Base-by-base conservation (phyloP, 306 rosid genomes). In the Vigna trinervia region DNA sequence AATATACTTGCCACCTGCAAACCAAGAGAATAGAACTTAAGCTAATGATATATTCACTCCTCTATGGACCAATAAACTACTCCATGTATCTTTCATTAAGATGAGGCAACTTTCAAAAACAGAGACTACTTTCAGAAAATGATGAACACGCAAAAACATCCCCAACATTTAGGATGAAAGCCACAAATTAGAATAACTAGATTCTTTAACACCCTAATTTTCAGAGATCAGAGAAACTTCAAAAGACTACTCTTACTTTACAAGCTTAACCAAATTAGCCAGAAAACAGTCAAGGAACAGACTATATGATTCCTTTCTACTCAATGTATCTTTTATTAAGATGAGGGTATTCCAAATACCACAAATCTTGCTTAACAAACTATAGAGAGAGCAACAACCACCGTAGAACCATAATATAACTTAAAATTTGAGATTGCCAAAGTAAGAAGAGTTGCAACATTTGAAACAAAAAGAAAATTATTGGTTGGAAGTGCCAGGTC, bases 1-100 rank as follows among this genome's bases (percentile, higher is more conserved):
- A 95, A 95, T 81, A 95, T 90, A 83, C 99, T 91, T 20, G 99
- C 97, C 51, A 92, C 96, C 99, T 95, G 93, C 87, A 85, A 70
- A 73, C 23, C 81, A 67, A 64, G 58, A 73, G 73, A 87, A 74
- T 46, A 43, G 74, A 22, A 67, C 71, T 17, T 45, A 34, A 80
- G 73, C 78, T 79, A 12, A 74, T 74, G 11, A 78, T 61, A 52
- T 80, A 51, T 78, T 53, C 66, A 68, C 41, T 32, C 28, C 71
- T 61, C 43, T 12, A 52, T 14, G 39, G 32, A 65, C 60, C 66
- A 75, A 48, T 75, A 62, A 77, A 36, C 52, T 28, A 69, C n/a
- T 76, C 36, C 17, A n/a, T 20, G 34, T 62, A 36, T 34, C 38
- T 34, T 34, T 5, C 4, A 5, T 34, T 34, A 34, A 34, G 38